phyloP scores from a whole-genome alignment of 129 eudicot genomes.

The Helianthus tuberosus region DNA sequence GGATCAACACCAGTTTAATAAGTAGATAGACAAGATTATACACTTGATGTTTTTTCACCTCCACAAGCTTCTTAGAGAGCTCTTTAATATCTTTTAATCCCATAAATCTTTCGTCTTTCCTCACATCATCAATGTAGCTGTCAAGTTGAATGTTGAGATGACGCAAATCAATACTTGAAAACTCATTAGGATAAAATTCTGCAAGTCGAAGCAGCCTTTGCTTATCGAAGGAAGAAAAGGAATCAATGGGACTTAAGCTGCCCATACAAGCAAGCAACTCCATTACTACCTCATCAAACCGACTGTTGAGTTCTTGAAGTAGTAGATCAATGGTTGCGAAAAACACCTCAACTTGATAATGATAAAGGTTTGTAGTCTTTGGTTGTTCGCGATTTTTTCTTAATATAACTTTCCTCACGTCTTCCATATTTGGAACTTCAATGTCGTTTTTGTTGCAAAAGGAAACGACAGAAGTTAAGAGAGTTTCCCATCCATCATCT shows the following conservation, averaged over 20 bases:
- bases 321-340: slow-evolving; percentile 9
- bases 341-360: slow-evolving; percentile 8
- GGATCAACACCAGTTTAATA: slow-evolving; percentile 15
- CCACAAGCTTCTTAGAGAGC: slow-evolving; percentile 18
- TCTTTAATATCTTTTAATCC: slow-evolving; percentile 23
- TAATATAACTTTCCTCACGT: slow-evolving; percentile 16
- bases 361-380: background rate
- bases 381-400: background rate
- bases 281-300: slow-evolving; percentile 9
- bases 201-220: slow-evolving; percentile 22
- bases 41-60: slow-evolving; percentile 8
- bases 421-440: slow-evolving; percentile 8
- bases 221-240: background rate
- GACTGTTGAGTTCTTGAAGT: slow-evolving; percentile 14
- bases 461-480: background rate
- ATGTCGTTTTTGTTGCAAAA: background rate
- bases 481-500: background rate
- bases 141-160: background rate
- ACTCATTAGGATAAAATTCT: slow-evolving; percentile 10
- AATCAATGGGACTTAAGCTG: background rate
- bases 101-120: slow-evolving; percentile 6
- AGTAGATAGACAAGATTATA: slow-evolving; percentile 22
- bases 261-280: background rate
- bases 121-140: slow-evolving; percentile 10
- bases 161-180: slow-evolving; percentile 3